Percentiles rank a stretch among this genome's conserved stretches.
These are phyloP conservation scores for Ophiostoma ips DNA, from an alignment of 2,329 filamentous ascomycete species.

Conservation along the genomic window DNA sequence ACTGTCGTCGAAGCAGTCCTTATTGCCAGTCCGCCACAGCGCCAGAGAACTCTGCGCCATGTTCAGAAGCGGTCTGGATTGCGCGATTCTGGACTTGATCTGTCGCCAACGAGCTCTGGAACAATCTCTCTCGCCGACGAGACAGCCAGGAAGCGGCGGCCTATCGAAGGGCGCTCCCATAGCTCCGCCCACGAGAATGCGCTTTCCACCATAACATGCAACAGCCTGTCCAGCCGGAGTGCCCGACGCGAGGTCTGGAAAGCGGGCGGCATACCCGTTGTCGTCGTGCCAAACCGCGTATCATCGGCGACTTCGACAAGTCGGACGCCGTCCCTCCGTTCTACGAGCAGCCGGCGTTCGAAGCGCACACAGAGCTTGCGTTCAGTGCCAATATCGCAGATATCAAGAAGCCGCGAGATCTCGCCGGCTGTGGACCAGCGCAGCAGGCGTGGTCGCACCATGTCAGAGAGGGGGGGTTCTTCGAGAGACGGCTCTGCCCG, in stretches of 20 bases:
- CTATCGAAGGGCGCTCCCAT: constrained; percentile 17
- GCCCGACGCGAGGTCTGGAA: constrained; percentile 46
- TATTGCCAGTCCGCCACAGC: constrained; percentile 34
- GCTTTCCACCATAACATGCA: constrained; percentile 33
- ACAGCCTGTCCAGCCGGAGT: constrained; percentile 37
- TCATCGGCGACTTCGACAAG: constrained; percentile 37
- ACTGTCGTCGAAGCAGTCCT: constrained; percentile 45
- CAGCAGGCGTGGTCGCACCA: constrained; percentile 26
- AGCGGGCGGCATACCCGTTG: constrained; percentile 46
- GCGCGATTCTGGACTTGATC: constrained; percentile 31
- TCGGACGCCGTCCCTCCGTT: constrained; percentile 41
- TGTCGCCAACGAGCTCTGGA: constrained; percentile 29
- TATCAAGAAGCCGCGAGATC: constrained; percentile 27
- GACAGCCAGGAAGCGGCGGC: constrained; percentile 16
- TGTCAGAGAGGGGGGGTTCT: constrained; percentile 34
- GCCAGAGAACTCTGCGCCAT: constrained; percentile 44
- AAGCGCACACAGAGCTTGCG: constrained; percentile 38
- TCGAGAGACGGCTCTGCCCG: constrained; percentile 22
- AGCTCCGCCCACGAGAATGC: constrained; percentile 31
- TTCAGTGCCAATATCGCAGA: constrained; percentile 31
- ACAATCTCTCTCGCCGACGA: constrained; percentile 26
- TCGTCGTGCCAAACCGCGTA: constrained; percentile 44
- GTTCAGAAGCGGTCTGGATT: constrained; percentile 41
- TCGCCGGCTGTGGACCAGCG: constrained; percentile 30
- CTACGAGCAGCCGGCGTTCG: constrained; percentile 44